Evolutionary conservation across 805 yeast species (phyloP).

Genomic region (Starmera caribaea): DNA sequence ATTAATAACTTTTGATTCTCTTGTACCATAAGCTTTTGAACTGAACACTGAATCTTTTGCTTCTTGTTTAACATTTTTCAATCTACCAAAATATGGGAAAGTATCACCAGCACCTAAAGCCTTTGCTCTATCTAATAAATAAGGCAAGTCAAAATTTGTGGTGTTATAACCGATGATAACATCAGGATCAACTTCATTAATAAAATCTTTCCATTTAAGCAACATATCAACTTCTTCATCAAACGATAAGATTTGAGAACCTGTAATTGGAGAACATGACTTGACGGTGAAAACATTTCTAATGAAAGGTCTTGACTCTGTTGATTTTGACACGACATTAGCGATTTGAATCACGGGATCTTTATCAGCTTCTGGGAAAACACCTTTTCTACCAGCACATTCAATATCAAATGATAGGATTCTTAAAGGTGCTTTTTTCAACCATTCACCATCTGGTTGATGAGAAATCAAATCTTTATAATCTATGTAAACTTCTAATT

Average conservation of each 20-base stretch:
- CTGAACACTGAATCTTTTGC: conserved; percentile 76
- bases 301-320: conserved; percentile 81
- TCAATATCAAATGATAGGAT: conserved; percentile 94
- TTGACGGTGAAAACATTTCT: conserved; percentile 91
- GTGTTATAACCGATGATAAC: conserved; percentile 95
- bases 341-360: conserved; percentile 98
- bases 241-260: conserved; percentile 77
- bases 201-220: conserved; percentile 76
- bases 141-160: conserved; percentile 92
- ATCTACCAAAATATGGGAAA: conserved; percentile 85
- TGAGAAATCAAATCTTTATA: conserved; percentile 67
- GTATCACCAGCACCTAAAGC: conserved; percentile 45
- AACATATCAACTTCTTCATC: conserved; percentile 76
- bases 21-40: conserved; percentile 93
- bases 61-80: conserved; percentile 60
- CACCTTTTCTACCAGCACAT: conserved; percentile 96
- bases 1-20: conserved; percentile 84
- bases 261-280: conserved; percentile 88
- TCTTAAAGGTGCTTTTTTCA: conserved; percentile 87
- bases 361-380: conserved; percentile 88
- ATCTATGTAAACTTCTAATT: conserved; percentile 68
- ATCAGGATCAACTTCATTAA: conserved; percentile 84
- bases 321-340: conserved; percentile 78
- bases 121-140: conserved; percentile 76
- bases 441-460: conserved; percentile 88